phyloP scores from a whole-genome alignment of 2,329 filamentous ascomycete species.

The Phialocephala sp. region DNA sequence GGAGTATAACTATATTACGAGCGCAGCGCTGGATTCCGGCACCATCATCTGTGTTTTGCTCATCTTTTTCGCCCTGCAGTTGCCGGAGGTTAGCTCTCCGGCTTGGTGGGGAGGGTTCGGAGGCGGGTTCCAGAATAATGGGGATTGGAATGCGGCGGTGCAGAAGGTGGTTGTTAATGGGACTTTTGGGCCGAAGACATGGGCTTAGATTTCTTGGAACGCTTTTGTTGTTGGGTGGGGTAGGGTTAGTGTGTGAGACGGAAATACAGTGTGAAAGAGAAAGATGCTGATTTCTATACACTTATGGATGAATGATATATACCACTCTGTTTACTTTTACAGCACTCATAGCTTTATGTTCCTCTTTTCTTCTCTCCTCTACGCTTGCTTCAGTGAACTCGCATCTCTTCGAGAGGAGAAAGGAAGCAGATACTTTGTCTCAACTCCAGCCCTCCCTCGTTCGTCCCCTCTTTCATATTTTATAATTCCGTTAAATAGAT shows the following conservation, averaged over 20 bases:
- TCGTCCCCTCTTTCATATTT: too few relatives aligned
- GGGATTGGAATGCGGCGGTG: slow-evolving; percentile 26
- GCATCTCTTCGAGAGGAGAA: too few relatives aligned
- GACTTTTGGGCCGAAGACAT: slow-evolving; percentile 32
- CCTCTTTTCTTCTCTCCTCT: too few relatives aligned
- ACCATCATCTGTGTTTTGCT: slow-evolving; percentile 69
- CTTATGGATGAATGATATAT: too few relatives aligned
- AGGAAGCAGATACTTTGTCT: too few relatives aligned
- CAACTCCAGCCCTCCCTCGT: too few relatives aligned
- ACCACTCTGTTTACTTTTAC: too few relatives aligned
- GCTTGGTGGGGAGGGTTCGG: slow-evolving; percentile 55
- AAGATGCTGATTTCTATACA: background rate
- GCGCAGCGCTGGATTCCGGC: slow-evolving; percentile 72
- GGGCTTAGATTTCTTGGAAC: slow-evolving; percentile 12
- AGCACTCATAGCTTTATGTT: too few relatives aligned
- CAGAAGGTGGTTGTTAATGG: slow-evolving; percentile 22
- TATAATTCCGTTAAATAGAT: too few relatives aligned
- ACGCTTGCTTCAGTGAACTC: too few relatives aligned
- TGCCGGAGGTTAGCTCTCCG: slow-evolving; percentile 61
- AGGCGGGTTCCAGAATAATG: slow-evolving; percentile 21
- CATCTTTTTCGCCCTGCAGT: slow-evolving; percentile 65
- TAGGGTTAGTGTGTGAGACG: background rate
- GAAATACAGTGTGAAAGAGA: background rate
- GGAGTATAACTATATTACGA: slow-evolving; percentile 66
- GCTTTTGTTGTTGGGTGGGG: background rate